These are phyloP conservation scores for Tulasnella sp. DNA, from an alignment of 768 basidiomycete genomes.

Conservation along the genomic window DNA sequence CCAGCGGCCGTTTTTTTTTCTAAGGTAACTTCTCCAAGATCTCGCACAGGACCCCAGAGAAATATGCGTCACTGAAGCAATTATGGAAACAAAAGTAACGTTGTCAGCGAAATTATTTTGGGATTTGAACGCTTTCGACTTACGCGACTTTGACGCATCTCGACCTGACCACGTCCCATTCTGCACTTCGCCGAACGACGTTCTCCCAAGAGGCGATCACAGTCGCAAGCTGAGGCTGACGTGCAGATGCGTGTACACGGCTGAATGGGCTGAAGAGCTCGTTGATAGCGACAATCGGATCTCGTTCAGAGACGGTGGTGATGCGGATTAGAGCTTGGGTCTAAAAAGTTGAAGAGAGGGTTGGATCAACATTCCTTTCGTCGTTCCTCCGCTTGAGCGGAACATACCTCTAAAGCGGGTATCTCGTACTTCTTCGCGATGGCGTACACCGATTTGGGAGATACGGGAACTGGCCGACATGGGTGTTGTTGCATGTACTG, in stretches of 20 bases:
- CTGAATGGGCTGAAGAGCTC: constrained; percentile 16
- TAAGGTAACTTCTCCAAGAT: constrained; percentile 6
- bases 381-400: background rate
- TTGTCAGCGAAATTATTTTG: background rate
- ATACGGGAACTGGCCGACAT: constrained; percentile 3
- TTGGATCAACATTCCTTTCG: background rate
- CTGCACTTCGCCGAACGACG: background rate
- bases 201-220: constrained; percentile 8
- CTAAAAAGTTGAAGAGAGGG: background rate
- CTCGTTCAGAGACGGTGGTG: background rate
- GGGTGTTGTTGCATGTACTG: constrained; percentile 7
- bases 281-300: constrained; percentile 2
- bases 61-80: constrained; percentile 6
- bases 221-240: background rate
- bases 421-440: constrained; percentile 12
- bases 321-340: constrained; percentile 10
- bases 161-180: background rate
- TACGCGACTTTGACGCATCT: background rate
- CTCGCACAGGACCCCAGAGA: constrained; percentile 2
- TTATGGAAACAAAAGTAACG: background rate
- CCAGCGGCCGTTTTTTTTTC: background rate
- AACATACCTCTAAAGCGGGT: constrained; percentile 12
- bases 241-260: background rate
- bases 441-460: constrained; percentile 14
- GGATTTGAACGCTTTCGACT: background rate